Conservation (phyloP, 2,329 filamentous ascomycete species). For the Mycosphaerelloides madeirae region DNA sequence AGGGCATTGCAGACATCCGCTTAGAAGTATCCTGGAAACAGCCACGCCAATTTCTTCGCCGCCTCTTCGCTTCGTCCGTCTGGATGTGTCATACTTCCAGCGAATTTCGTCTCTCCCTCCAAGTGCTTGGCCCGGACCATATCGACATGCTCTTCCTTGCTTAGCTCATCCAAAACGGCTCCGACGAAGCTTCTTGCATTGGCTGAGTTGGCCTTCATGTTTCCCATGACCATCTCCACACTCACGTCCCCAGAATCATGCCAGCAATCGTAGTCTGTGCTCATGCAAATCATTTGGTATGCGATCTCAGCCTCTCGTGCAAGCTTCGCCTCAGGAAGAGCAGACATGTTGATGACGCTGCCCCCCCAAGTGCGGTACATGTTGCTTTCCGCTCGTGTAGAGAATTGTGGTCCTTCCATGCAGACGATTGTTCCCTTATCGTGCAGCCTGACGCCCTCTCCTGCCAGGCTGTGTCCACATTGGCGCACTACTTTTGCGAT, state of each 20-base stretch:
- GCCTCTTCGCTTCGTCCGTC: conserved; percentile 69
- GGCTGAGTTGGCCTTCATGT: conserved; percentile 88
- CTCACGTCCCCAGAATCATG: conserved; percentile 76
- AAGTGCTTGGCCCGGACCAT: conserved; percentile 77
- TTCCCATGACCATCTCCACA: conserved; percentile 93
- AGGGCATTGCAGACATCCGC: conserved; percentile 17
- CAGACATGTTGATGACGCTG: conserved; percentile 97
- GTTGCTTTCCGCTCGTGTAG: conserved; percentile 88
- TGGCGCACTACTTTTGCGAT: conserved; percentile 71
- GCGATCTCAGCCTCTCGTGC: conserved; percentile 93
- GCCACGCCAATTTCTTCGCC: conserved; percentile 72
- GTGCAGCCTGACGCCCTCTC: conserved; percentile 80
- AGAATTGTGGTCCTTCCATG: conserved; percentile 99
- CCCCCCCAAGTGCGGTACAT: conserved; percentile 94
- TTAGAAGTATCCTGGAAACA: conserved; percentile 77
- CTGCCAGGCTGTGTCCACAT: conserved; percentile 72
- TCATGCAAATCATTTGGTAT: conserved; percentile 99
- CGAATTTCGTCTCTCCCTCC: conserved; percentile 69
- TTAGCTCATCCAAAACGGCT: conserved; percentile 80
- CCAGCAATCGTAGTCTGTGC: conserved; percentile 99
- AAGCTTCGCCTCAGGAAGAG: conserved; percentile 90
- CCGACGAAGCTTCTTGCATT: conserved; percentile 84
- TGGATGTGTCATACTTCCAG: conserved; percentile 76
- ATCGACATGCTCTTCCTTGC: conserved; percentile 69
- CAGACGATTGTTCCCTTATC: conserved; percentile 80